Conservation (phyloP, 208 protist species). For the Acanthamoeba sp. region DNA sequence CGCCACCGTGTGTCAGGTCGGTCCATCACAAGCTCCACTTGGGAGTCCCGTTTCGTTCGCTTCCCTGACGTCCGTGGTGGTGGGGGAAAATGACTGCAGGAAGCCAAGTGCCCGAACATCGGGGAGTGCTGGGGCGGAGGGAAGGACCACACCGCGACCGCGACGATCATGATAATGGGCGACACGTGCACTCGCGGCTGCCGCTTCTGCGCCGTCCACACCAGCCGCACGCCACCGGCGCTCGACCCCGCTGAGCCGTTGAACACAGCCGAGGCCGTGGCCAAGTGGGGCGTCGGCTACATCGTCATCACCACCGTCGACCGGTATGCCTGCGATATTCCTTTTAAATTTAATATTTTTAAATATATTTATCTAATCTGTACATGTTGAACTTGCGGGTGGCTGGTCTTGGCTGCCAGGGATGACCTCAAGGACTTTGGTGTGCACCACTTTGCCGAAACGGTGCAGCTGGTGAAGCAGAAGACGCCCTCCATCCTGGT, state of each 20-base stretch:
- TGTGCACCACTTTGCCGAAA: slow-evolving; percentile 94
- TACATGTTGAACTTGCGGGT: too few species aligned
- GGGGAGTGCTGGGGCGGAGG: slow-evolving; percentile 98
- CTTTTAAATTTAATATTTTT: too few species aligned
- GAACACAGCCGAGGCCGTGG: slow-evolving; percentile 95
- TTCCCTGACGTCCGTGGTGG: neutral
- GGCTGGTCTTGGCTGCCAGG: too few species aligned
- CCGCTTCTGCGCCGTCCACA: slow-evolving; percentile 98
- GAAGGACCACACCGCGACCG: slow-evolving; percentile 90
- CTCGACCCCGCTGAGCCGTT: slow-evolving; percentile 96
- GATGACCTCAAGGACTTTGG: slow-evolving; percentile 96
- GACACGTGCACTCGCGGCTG: slow-evolving; percentile 98
- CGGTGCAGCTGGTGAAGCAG: slow-evolving; percentile 94
- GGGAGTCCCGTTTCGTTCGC: neutral
- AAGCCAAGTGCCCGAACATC: slow-evolving; percentile 98
- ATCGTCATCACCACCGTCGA: slow-evolving; percentile 99
- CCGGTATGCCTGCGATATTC: slow-evolving; percentile 92
- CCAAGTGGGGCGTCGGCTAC: slow-evolving; percentile 98
- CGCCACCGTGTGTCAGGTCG: slow-evolving; percentile 87
- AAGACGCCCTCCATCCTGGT: slow-evolving; percentile 90
- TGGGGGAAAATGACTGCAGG: slow-evolving; percentile 78
- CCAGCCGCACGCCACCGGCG: slow-evolving; percentile 93
- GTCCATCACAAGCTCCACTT: neutral
- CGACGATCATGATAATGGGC: slow-evolving; percentile 99
- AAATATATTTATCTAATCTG: neutral